A percentile compares a stretch with the other conserved stretches of the same genome.
Conservation (phyloP, 2,329 filamentous ascomycete genomes). For the Cladosporium colombiae region DNA sequence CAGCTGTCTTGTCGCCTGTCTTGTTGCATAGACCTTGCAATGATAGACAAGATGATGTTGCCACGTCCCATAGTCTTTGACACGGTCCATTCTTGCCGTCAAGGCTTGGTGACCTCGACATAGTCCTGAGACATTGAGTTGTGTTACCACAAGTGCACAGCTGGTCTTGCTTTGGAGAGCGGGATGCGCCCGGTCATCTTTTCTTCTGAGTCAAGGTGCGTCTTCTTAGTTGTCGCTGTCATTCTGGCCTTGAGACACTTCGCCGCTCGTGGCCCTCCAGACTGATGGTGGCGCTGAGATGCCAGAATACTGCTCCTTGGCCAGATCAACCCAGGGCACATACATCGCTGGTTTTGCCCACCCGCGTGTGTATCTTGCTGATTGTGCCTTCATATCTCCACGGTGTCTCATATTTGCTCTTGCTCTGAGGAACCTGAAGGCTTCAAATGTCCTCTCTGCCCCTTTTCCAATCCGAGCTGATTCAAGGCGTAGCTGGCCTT, state of each 20-base stretch:
- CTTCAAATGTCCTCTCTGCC: not conserved
- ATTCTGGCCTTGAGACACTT: not conserved
- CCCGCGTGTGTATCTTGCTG: not conserved
- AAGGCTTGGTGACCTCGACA: not conserved
- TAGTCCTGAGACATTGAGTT: not conserved
- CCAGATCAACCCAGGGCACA: not conserved
- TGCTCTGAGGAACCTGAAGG: not conserved
- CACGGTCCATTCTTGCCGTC: not conserved
- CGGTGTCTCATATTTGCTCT: not conserved
- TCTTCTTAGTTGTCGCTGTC: not conserved
- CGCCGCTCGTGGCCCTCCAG: not conserved
- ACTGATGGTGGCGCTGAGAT: not conserved
- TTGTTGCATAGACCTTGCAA: not conserved
- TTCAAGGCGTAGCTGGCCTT: not conserved
- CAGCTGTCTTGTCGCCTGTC: not conserved
- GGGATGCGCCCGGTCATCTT: not conserved
- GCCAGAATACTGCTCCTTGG: not conserved
- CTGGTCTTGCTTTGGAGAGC: not conserved
- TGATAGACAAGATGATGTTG: not conserved
- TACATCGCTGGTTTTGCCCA: not conserved
- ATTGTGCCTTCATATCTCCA: not conserved
- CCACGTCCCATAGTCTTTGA: not conserved
- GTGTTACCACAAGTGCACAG: not conserved
- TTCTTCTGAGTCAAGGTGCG: not conserved
- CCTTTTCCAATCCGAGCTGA: not conserved